Percentiles rank a stretch among this genome's conserved stretches.
Conservation (phyloP, 1,139 yeast genomes). For the Scheffersomyces quercinus region DNA sequence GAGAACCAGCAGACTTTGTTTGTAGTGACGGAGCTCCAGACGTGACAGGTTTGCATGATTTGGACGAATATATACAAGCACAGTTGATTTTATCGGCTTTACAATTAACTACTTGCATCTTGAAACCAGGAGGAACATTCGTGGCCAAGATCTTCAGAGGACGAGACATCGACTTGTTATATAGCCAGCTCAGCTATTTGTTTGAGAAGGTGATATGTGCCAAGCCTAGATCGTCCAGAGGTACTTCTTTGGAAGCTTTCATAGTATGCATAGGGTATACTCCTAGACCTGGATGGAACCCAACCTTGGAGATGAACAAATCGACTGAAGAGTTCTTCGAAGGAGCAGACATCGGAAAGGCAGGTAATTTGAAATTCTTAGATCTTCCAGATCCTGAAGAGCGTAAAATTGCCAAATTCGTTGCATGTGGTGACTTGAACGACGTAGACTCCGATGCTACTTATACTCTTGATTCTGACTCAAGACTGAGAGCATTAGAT, state of each 20-base stretch:
- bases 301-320: conserved; percentile 54
- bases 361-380: conserved; percentile 42
- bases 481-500: conserved; percentile 55
- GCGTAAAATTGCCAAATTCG: conserved; percentile 76
- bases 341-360: conserved; percentile 59
- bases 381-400: conserved; percentile 54
- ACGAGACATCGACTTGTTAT: conserved; percentile 87
- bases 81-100: conserved; percentile 88
- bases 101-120: conserved; percentile 83
- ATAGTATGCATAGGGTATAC: conserved; percentile 86
- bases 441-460: conserved; percentile 95
- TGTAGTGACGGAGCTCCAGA: conserved; percentile 99
- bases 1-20: conserved; percentile 91
- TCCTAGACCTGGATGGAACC: conserved; percentile 83
- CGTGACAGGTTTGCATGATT: conserved; percentile 94
- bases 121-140: conserved; percentile 87
- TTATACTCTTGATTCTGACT: conserved; percentile 58
- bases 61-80: conserved; percentile 95
- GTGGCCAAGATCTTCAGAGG: conserved; percentile 97
- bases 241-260: conserved; percentile 90
- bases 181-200: conserved; percentile 81
- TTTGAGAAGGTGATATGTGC: conserved; percentile 91
- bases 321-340: conserved; percentile 84
- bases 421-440: conserved; percentile 90
- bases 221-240: conserved; percentile 91